Evolutionary conservation across 495 filamentous ascomycete species (phyloP).

Genomic region (Trichoderma orchidacearum): DNA sequence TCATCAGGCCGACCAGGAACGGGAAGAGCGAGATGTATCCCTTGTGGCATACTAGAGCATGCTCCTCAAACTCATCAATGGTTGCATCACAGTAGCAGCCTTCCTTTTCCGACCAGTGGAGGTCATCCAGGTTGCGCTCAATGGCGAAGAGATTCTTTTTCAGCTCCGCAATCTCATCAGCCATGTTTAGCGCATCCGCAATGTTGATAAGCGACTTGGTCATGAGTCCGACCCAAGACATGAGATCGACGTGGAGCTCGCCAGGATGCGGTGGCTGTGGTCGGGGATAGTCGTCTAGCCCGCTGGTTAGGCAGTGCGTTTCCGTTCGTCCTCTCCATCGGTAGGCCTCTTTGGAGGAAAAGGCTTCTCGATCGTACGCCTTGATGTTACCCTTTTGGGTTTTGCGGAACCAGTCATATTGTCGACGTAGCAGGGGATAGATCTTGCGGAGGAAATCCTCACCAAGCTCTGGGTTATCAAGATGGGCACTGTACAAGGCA

Average conservation of each 20-base stretch:
- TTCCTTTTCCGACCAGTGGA: constrained; percentile 75
- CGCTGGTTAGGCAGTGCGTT: constrained; percentile 80
- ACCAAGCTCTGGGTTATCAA: constrained; percentile 54
- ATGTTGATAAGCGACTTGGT: constrained; percentile 66
- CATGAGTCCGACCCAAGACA: constrained; percentile 97
- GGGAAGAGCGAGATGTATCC: constrained; percentile 93
- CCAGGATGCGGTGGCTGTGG: constrained; percentile 94
- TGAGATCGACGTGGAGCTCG: constrained; percentile 88
- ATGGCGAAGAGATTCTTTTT: constrained; percentile 65
- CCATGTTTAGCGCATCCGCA: constrained; percentile 53
- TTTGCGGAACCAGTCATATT: constrained; percentile 88
- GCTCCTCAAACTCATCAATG: constrained; percentile 90
- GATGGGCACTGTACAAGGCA: constrained; percentile 39
- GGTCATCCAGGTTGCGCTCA: constrained; percentile 74
- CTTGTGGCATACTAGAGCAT: constrained; percentile 82
- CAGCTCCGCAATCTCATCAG: constrained; percentile 62
- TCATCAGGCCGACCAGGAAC: constrained; percentile 67
- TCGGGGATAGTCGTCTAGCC: constrained; percentile 90
- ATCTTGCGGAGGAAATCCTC: constrained; percentile 62
- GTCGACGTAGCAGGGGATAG: constrained; percentile 83
- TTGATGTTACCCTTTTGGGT: constrained; percentile 87
- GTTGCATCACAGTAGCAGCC: constrained; percentile 90
- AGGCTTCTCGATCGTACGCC: constrained; percentile 76
- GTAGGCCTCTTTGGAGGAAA: constrained; percentile 79
- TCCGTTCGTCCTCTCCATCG: constrained; percentile 88